Evolutionary conservation across 345 rosid species (phyloP), one percentile per base, ranked within the genome.

Genomic region (Lumnitzera racemosa): DNA sequence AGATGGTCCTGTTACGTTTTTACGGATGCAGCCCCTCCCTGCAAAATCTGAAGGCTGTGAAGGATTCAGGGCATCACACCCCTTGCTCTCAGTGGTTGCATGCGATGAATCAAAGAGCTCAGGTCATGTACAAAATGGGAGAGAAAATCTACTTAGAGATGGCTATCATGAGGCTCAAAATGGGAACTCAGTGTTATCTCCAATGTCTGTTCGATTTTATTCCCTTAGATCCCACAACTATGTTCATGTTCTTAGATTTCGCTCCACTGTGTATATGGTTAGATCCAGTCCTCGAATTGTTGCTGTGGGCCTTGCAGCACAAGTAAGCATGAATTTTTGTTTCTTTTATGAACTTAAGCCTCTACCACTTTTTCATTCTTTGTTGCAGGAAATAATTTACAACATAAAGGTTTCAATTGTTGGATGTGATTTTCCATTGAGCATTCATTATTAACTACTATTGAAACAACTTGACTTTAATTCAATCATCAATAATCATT

Each of bases 1-100:
- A 52, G 99, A 83, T 77, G 97, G 76, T 72, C 90, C 91, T 0
- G 97, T 88, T 71, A 87, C 91, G 5, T 89, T 87, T 47, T 65
- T 94, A 70, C 97, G 84, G 76, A 84, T 90, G 84, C 97, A 86
- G 78, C 87, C 91, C 27, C 64, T 88, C 50, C 97, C 99, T 68
- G 86, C 82, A 49, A 83, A 67, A 74, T 77, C 79, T 36, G 78
- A 81, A 67, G 83, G 79, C 4, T 47, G 43, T 70, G 95, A 94
- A 82, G 99, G 96, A n/a, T 90, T 78, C 67, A 74, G 79, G 75
- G 68, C 88, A 67, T 84, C 97, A 7, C 99, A 90, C 81, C 99
- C 99, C 53, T 73, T 94, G 63, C 97, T 94, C 59, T 56, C 90
- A 68, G 94, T 85, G 66, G 99, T 89, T 72, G 88, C 90, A 51